Conservation (phyloP, 106 monocot genomes). For the Hemerocallis citrina region DNA sequence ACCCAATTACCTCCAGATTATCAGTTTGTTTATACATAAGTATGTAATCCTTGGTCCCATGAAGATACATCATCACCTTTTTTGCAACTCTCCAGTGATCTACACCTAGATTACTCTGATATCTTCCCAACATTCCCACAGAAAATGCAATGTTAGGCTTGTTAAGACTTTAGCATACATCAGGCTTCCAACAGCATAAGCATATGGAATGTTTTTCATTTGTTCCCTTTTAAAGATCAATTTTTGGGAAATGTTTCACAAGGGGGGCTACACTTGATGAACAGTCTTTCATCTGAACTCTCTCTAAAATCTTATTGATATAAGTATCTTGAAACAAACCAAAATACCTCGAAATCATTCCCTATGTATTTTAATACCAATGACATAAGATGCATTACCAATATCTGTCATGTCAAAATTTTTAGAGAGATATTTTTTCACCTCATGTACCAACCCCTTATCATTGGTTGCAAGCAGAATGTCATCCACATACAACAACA, state of each 20-base stretch:
- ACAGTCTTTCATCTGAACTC: conserved; percentile 3
- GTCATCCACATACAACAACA: too few relatives aligned
- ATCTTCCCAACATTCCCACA: conserved; percentile 1
- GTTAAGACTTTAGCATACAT: conserved; percentile 6
- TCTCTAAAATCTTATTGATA: conserved; percentile 10
- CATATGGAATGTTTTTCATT: conserved; percentile 8
- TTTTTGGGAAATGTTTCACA: not conserved
- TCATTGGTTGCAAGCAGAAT: conserved; percentile 9
- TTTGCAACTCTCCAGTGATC: conserved; percentile 9
- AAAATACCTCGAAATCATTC: not conserved
- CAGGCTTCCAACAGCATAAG: not conserved
- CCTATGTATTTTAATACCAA: conserved; percentile 6
- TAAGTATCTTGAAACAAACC: not conserved
- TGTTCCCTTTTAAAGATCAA: not conserved
- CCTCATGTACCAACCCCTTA: conserved; percentile 4
- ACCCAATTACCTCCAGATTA: not conserved
- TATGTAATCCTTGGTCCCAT: conserved; percentile 11
- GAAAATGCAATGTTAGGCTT: conserved; percentile 4
- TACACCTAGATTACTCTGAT: conserved; percentile 1
- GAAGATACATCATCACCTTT: conserved; percentile 7
- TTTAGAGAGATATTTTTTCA: too few relatives aligned
- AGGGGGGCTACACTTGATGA: not conserved
- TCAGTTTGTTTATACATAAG: conserved; percentile 1
- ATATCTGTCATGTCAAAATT: conserved; percentile 5
- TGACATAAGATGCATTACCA: not conserved